phyloP scores from a whole-genome alignment of 2,329 filamentous ascomycete genomes.

The Pseudocercospora pini-densiflorae region DNA sequence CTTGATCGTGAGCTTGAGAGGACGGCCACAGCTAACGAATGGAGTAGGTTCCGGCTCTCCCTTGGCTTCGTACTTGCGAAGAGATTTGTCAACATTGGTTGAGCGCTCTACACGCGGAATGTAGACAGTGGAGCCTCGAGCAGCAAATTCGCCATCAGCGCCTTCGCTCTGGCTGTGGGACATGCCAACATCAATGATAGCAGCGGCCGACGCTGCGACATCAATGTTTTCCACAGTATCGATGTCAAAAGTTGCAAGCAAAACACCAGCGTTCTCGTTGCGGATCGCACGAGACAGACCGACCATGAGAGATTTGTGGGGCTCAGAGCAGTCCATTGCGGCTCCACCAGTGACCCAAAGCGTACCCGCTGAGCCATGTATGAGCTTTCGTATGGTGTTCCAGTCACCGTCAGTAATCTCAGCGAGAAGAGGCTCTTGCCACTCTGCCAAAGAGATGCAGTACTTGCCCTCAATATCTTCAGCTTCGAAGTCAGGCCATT shows the following conservation, averaged over 20 bases:
- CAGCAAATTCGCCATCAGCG: conserved; percentile 21
- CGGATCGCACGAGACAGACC: conserved; percentile 26
- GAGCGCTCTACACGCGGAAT: conserved; percentile 21
- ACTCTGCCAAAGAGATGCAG: conserved; percentile 17
- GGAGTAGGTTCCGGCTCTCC: conserved; percentile 15
- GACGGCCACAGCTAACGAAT: conserved; percentile 9
- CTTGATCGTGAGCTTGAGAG: conserved; percentile 18
- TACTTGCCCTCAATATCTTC: conserved; percentile 14
- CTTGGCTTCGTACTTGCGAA: conserved; percentile 16
- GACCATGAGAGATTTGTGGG: conserved; percentile 11
- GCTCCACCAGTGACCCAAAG: conserved; percentile 19
- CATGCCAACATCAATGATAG: conserved; percentile 12
- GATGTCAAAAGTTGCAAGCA: conserved; percentile 20
- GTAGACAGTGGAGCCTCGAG: conserved; percentile 13
- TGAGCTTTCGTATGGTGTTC: conserved; percentile 6
- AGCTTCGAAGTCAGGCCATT: conserved; percentile 4
- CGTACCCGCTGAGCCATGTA: conserved; percentile 7
- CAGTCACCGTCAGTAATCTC: conserved; percentile 9
- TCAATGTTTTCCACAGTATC: conserved; percentile 9
- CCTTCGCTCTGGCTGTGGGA: conserved; percentile 10
- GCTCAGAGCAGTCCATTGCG: conserved; percentile 12
- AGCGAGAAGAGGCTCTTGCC: conserved; percentile 9
- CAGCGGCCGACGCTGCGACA: not conserved
- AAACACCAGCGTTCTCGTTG: conserved; percentile 21
- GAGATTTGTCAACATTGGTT: conserved; percentile 15